Base-by-base conservation (phyloP, 2,329 filamentous ascomycete species). In the Sordariomycetes sp. region DNA sequence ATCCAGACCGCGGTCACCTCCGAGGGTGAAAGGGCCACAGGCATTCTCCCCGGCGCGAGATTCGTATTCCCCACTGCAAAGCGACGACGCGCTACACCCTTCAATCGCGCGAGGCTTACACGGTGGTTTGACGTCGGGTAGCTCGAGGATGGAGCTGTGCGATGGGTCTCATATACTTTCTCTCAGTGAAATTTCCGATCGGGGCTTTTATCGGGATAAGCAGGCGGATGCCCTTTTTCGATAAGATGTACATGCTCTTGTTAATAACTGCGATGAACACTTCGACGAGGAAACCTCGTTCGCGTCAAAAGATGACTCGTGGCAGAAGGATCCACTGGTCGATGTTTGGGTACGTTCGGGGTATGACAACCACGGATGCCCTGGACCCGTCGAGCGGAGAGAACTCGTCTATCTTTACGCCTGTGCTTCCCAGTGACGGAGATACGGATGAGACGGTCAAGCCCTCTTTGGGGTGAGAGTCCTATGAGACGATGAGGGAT, bases 391-490 rank as follows among this genome's bases (percentile, higher is more conserved):
- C n/a, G n/a, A 53, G 8, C 7, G 34, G 52, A 15, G 24, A 5
- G 34, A n/a, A 25, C 13, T 53, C 45, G 22, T 10, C 52, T 8
- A 20, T 24, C 17, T 6, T 10, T 6, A 54, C 53, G 20, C 53
- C 28, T 8, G n/a, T 54, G 5, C 61, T 92, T 92, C 75, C 96
- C 96, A 74, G 89, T 91, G 25, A 95, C 92, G 36, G 89, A 85
- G 15, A 99, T 79, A 66, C 99, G 94, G 63, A 96, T 84, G 36
- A 88, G 89, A 60, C 85, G 74, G 24, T 77, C 76, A 15, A 72
- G 69, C 57, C 78, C 72, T 32, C 20, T n/a, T 32, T 32, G 8
- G 53, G 15, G n/a, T 28, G 22, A n/a, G 25, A 54, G 53, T 20
- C 53, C 8, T n/a, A 20, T 25, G 22, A 13, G 32, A 20, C 28